Base-by-base conservation (phyloP, 257 asterid species). In the Jacaranda copaia region DNA sequence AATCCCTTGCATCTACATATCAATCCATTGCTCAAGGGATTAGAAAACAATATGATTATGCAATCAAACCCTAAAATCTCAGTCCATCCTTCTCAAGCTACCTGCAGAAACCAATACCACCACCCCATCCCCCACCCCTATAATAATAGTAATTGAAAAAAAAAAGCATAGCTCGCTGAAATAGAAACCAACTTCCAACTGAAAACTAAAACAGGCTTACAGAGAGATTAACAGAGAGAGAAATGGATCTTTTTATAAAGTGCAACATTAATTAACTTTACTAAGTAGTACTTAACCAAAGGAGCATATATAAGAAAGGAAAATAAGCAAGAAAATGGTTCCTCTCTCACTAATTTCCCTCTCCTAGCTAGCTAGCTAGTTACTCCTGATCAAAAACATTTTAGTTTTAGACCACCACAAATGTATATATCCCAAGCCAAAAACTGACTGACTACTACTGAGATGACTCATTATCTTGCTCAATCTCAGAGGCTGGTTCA, bases 401-500 rank as follows among this genome's bases (percentile, higher is more conserved):
- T 16, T 52, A 52, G 18, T 12, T 4, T 51, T 56, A 56, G 18
- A 56, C 19, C 35, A 56, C 2, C 61, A 5, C n/a, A 10, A 56
- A 52, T 12, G 15, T 18, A 11, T 14, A 8, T 10, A 14, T 14
- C 13, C 18, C 15, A 11, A 13, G 13, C 18, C 13, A 11, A 3
- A 4, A 52, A 6, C 35, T 13, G 19, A 15, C 4, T 2, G 4
- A 19, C 4, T 36, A 51, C 19, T 32, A 62, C 66, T 52, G 64
- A 51, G 67, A 64, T 0, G 79, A 70, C 19, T 79, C 79, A 40
- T 83, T 85, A 69, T 80, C 89, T 48, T 85, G 89, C 81, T 85
- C 89, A 46, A 85, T 83, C 43, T 85, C 89, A 0, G 89, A 85
- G 6, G 89, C 84, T 0, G 87, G 82, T 35, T 85, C 88, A 10